Conservation (phyloP, 2,329 filamentous ascomycete genomes). For the Diaporthe citriasiana region DNA sequence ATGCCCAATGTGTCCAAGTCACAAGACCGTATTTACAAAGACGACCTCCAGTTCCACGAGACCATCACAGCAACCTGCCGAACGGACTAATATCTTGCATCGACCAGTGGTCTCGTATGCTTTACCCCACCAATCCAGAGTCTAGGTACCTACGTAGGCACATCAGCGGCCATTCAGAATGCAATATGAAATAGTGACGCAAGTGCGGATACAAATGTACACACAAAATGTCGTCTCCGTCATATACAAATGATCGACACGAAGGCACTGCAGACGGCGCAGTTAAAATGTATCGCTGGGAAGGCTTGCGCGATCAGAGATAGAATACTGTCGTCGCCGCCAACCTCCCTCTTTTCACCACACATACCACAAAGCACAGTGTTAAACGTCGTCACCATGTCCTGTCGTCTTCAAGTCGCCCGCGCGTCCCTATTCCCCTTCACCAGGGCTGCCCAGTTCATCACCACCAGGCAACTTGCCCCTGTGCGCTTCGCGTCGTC, state of each 20-base stretch:
- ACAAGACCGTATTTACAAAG: neutral
- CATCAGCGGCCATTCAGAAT: neutral
- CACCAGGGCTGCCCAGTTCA: no score
- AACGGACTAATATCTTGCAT: neutral
- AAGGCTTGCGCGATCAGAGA: neutral
- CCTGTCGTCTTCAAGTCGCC: neutral
- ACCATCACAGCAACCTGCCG: neutral
- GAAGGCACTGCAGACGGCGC: neutral
- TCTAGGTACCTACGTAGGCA: neutral
- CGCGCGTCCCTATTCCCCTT: no score
- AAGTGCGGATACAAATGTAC: neutral
- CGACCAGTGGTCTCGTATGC: neutral
- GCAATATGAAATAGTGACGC: constrained; percentile 17
- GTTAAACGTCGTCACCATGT: neutral
- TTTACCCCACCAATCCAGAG: neutral
- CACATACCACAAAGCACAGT: neutral
- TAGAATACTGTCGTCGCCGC: neutral
- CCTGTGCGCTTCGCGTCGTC: neutral
- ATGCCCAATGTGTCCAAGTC: neutral
- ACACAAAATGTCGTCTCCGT: neutral
- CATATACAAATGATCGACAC: neutral
- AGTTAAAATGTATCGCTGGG: neutral
- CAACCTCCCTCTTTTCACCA: neutral
- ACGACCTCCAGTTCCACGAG: neutral
- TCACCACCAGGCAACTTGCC: neutral